Conservation (phyloP, 2,329 filamentous ascomycete genomes). For the Pseudocercospora fijiensis region DNA sequence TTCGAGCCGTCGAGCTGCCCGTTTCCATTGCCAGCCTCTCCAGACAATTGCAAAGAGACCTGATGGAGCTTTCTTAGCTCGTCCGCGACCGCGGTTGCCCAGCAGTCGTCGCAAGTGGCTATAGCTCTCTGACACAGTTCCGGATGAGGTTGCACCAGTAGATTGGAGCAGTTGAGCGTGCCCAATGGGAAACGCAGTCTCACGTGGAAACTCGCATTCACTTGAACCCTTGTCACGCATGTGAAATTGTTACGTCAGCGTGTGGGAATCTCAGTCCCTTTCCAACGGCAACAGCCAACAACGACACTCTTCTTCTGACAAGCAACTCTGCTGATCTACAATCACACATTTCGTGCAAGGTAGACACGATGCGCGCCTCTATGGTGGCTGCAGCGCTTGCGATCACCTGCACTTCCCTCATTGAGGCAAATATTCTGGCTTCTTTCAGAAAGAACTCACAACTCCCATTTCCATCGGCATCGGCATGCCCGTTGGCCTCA, state of each 20-base stretch:
- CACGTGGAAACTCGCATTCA: neutral
- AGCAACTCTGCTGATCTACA: neutral
- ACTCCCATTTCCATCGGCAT: neutral
- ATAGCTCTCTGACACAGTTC: neutral
- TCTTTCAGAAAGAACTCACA: neutral
- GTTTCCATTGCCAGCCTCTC: neutral
- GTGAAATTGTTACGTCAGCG: neutral
- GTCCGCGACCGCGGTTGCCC: neutral
- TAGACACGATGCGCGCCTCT: neutral
- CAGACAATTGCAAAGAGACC: neutral
- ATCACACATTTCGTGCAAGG: neutral
- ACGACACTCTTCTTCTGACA: neutral
- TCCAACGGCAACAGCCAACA: neutral
- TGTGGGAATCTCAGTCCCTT: neutral
- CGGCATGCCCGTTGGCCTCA: neutral
- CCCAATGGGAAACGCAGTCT: neutral
- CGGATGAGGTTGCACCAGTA: too few species aligned
- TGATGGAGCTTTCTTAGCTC: neutral
- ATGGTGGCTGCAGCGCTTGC: neutral
- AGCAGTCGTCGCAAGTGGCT: neutral
- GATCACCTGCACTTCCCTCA: neutral
- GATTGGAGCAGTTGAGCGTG: neutral
- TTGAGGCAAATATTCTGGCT: neutral
- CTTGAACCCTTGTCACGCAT: neutral
- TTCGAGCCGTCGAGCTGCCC: neutral